Conservation (phyloP, 306 rosid species). For the Ceratonia siliqua region DNA sequence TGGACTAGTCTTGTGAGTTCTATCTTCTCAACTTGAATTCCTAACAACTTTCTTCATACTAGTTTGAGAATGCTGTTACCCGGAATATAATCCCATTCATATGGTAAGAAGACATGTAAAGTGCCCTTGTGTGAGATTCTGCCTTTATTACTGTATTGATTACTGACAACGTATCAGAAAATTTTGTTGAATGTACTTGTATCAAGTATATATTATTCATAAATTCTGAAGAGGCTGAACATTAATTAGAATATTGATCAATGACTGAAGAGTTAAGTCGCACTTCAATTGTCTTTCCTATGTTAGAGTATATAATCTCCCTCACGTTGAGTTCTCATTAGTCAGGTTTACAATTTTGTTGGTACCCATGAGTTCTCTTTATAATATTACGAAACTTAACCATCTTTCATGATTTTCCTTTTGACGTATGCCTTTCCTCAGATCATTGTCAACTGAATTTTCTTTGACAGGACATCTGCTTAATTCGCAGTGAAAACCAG, state of each 20-base stretch:
- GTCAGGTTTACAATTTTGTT: no score
- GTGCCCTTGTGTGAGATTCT: not conserved
- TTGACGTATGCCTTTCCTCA: constrained; percentile 18
- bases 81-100: constrained; percentile 11
- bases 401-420: constrained; percentile 22
- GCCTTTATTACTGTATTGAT: not conserved
- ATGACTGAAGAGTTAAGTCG: no score
- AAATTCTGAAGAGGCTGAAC: no score
- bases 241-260: not conserved
- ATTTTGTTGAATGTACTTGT: not conserved
- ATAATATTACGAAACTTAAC: no score
- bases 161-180: not conserved
- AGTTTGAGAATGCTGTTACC: constrained; percentile 14
- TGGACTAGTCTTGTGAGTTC: no score
- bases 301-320: no score
- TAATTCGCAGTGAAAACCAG: no score
- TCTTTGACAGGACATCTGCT: constrained; percentile 27
- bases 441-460: constrained; percentile 31
- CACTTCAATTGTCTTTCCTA: no score
- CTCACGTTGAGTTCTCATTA: no score
- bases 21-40: no score
- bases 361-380: no score
- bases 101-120: constrained; percentile 27
- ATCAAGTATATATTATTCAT: no score
- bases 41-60: not conserved